phyloP scores from a whole-genome alignment of 1,284 basidiomycete species.

The Puccinia triticina region DNA sequence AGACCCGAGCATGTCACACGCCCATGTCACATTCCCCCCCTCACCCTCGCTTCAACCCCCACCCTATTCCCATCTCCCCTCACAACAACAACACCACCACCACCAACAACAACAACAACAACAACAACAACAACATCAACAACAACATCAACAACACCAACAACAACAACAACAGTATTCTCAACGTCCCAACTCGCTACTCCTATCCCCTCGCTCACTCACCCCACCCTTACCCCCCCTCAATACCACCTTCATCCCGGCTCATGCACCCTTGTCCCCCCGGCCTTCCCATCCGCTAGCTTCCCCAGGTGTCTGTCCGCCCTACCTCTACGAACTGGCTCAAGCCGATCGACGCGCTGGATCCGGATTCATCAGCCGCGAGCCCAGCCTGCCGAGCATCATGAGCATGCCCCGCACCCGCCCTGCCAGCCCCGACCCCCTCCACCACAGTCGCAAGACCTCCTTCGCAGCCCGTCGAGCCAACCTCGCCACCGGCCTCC shows the following conservation, averaged over 20 bases:
- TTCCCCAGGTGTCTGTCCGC: conserved; percentile 9
- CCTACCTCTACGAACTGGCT: conserved; percentile 44
- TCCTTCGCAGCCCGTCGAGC: not conserved
- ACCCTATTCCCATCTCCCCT: conserved; percentile 24
- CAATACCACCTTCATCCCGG: conserved; percentile 1
- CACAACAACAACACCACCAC: not conserved
- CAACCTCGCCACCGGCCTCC: not conserved
- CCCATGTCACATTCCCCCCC: conserved; percentile 26
- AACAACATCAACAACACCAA: not conserved
- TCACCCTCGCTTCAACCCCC: conserved; percentile 10
- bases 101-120: conserved; percentile 15
- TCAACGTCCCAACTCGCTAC: not conserved
- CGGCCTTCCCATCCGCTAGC: not conserved
- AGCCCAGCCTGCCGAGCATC: conserved; percentile 49
- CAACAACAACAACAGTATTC: not conserved
- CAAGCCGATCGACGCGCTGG: conserved; percentile 20
- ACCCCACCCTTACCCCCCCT: not conserved
- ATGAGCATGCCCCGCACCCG: conserved; percentile 50
- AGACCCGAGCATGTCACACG: conserved; percentile 13
- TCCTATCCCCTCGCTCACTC: not conserved
- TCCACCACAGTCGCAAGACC: conserved; percentile 6
- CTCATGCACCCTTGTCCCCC: not conserved
- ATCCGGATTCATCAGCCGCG: conserved; percentile 41
- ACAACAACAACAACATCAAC: not conserved
- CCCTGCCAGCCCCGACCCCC: conserved; percentile 41